Evolutionary conservation across 495 filamentous ascomycete genomes (phyloP), one percentile per base, ranked within the genome.

Genomic region (Ramalina intermedia): DNA sequence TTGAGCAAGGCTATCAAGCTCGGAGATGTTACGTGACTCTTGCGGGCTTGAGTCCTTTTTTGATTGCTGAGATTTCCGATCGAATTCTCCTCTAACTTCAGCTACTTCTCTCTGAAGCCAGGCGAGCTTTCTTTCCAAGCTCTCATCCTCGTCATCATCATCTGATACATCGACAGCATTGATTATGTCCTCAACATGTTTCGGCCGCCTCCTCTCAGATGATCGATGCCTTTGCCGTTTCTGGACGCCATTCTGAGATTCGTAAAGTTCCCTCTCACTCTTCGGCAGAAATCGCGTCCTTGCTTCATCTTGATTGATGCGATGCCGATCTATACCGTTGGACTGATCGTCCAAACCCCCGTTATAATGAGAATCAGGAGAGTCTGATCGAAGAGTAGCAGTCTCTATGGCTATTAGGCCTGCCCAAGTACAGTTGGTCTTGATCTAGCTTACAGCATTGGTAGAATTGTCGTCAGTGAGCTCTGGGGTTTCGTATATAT

Each of bases 401-500:
- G 65, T 54, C 50, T 54, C 54, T 17, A 44, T 47, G 41, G 24
- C 29, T 37, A 42, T 60, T 44, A 14, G 21, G 29, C 56, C 48
- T 29, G 49, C 38, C 50, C 42, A 42, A 46, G 13, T 47, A 37
- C 8, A 33, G 0, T 13, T 13, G 29, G 6, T 33, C 0, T 33
- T 13, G 12, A 2, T 27, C 7, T n/a, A 42, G 44, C 58, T 59
- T 49, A 93, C 85, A 27, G 77, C 85, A 49, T 86, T 61, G 36
- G 88, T 96, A 24, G 87, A 94, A 45, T 73, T 81, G 61, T 91
- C 89, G 57, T 95, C 86, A 21, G 78, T 86, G 55, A 94, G 69
- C 50, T 91, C 87, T 58, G 89, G 89, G 41, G 89, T 95, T 67
- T 94, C 89, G 68, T 96, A 96, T 58, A 93, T 83, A 60, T 94